Base-by-base conservation (phyloP, 805 yeast genomes). In the Kodamaea lidongshanica region DNA sequence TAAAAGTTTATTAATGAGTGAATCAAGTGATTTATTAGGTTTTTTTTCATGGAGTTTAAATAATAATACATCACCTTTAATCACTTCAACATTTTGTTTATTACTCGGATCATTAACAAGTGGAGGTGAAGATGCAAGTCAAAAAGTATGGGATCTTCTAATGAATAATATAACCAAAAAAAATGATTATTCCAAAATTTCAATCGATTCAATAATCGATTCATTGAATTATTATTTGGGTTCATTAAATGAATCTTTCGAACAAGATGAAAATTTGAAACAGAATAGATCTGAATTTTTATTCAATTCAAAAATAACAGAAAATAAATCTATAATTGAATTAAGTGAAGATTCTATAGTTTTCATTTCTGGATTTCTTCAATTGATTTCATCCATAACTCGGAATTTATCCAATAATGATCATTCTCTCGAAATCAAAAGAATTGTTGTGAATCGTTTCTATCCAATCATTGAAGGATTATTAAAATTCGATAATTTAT, bases 1-100 rank as follows among this genome's bases (percentile, higher is more conserved):
- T 9, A 46, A 65, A 2, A 56, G 59, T 8, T 81, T 84, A 46
- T 88, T 95, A 94, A 37, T 45, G 0, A 45, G 49, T 6, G 63
- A 57, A 8, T 34, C 44, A 14, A 71, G 79, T 9, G 77, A 77
- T 34, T 63, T 85, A 2, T 67, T 74, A 46, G 96, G 95, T 0
- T 88, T 92, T 41, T 63, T 89, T 23, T 74, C 73, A 33, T 92
- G 97, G 97, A 94, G 94, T 0, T 66, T 92, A 2, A 76, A 74
- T 36, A 77, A 83, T 45, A 86, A 78, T 38, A 59, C 68, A 1
- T 85, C 85, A 10, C 79, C 89, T 7, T 62, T 86, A 28, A 84
- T 87, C 61, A 73, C 85, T 30, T 81, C 97, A 0, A 73, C 94
- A 0, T 86, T 79, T 45, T 76, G 88, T 40, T 66, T 85, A 34